Conservation (phyloP, 495 filamentous ascomycete species). For the Penicillium odoratum region DNA sequence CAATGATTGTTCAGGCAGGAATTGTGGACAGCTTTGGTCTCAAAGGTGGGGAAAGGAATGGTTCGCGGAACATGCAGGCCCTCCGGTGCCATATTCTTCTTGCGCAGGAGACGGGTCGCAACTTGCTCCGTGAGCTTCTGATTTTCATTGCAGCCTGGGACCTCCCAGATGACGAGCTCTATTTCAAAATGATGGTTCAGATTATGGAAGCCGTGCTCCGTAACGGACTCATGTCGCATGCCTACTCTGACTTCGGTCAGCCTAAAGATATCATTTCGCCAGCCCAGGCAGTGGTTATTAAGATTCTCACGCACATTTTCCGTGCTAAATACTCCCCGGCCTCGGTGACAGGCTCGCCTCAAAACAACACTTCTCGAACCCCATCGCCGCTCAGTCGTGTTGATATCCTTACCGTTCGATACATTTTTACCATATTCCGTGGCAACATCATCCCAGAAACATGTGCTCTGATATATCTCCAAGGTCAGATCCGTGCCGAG, state of each 20-base stretch:
- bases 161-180: constrained; percentile 82
- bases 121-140: constrained; percentile 82
- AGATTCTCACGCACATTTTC: constrained; percentile 86
- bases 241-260: constrained; percentile 86
- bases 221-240: constrained; percentile 83
- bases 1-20: constrained; percentile 91
- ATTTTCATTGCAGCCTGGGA: constrained; percentile 98
- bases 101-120: constrained; percentile 81
- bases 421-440: constrained; percentile 88
- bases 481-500: constrained; percentile 80
- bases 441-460: constrained; percentile 90
- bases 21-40: constrained; percentile 61
- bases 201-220: constrained; percentile 90
- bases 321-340: constrained; percentile 63
- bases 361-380: constrained; percentile 36
- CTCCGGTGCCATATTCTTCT: constrained; percentile 85
- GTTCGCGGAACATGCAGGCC: constrained; percentile 76
- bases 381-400: constrained; percentile 47
- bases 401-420: constrained; percentile 74
- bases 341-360: constrained; percentile 44
- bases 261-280: constrained; percentile 95
- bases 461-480: constrained; percentile 86
- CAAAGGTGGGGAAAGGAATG: constrained; percentile 54
- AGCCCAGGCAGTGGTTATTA: constrained; percentile 87
- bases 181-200: constrained; percentile 93